Evolutionary conservation across 306 rosid species (phyloP), one percentile per base, ranked within the genome.

Genomic region (Begonia masoniana): DNA sequence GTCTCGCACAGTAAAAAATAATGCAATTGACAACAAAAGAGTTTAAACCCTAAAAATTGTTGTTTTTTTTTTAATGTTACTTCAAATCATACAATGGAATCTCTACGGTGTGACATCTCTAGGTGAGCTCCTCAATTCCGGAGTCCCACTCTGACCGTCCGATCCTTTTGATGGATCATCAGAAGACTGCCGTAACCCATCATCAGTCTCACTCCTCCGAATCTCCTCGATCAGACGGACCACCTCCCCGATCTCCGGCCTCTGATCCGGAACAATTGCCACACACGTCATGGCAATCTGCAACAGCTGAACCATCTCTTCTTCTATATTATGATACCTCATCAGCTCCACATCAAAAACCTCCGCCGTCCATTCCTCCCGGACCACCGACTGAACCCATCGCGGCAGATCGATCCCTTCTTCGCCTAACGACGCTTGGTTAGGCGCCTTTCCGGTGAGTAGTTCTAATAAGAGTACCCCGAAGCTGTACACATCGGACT

Each of bases 301-400:
- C 62, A 92, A 59, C 39, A 92, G 57, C 69, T 86, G 99, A 19
- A 92, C 99, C 99, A 92, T 92, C 75, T 92, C 99, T 15, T 92
- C 99, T 46, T 92, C 99, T 0, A 92, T 86, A 66, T 86, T 92
- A 10, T 86, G 88, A 54, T 73, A 83, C 74, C 96, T 78, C 96
- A 92, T 83, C 2, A 92, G 71, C 68, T 92, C 99, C 0, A 84
- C 78, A 10, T 92, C 99, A 31, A 92, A 92, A 7, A 92, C 99
- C 64, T 92, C 99, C 1, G 99, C 99, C 4, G 99, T 92, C 99
- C 99, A 92, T 43, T 92, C 99, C 53, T 92, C 99, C 0, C 95
- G 81, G 13, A 92, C 99, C 57, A 92, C 99, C 1, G 99, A 92
- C 52, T 86, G 96, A 43, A 92, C 99, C 99, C 99, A 92, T 67